These are phyloP conservation scores for Heimioporus sp. DNA, from an alignment of 768 basidiomycete species.

Conservation along the genomic window DNA sequence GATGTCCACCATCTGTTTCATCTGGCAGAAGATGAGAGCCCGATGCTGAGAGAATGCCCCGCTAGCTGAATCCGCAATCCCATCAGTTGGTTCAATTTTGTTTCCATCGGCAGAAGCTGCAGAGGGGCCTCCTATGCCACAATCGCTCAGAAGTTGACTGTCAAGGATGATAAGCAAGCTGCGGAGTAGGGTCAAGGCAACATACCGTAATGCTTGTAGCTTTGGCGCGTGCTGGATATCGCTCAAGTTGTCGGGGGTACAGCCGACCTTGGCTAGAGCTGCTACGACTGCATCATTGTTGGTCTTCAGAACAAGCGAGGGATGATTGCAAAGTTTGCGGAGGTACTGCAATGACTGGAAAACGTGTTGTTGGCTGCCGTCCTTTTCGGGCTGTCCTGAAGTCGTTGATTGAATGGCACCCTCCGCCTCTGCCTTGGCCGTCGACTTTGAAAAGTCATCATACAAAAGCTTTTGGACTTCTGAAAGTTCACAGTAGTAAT, in stretches of 20 bases:
- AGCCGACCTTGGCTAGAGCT: conserved; percentile 56
- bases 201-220: conserved; percentile 84
- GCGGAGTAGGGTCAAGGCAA: neutral
- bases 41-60: conserved; percentile 88
- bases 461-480: conserved; percentile 92
- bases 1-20: conserved; percentile 98
- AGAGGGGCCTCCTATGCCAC: conserved; percentile 76
- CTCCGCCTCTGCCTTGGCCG: conserved; percentile 61
- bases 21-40: conserved; percentile 99
- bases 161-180: conserved; percentile 4
- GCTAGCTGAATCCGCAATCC: conserved; percentile 43
- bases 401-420: conserved; percentile 55
- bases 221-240: conserved; percentile 95
- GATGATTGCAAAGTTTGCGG: conserved; percentile 97
- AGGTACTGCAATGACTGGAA: conserved; percentile 98
- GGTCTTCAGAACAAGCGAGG: conserved; percentile 82
- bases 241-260: conserved; percentile 46
- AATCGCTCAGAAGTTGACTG: conserved; percentile 92
- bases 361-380: conserved; percentile 73
- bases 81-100: conserved; percentile 68
- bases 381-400: conserved; percentile 32
- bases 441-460: conserved; percentile 87
- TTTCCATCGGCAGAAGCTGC: conserved; percentile 46
- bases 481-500: conserved; percentile 97
- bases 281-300: conserved; percentile 55